Conservation (phyloP, 371 early-diverging fungal genomes). For the Rhizopus sp. region DNA sequence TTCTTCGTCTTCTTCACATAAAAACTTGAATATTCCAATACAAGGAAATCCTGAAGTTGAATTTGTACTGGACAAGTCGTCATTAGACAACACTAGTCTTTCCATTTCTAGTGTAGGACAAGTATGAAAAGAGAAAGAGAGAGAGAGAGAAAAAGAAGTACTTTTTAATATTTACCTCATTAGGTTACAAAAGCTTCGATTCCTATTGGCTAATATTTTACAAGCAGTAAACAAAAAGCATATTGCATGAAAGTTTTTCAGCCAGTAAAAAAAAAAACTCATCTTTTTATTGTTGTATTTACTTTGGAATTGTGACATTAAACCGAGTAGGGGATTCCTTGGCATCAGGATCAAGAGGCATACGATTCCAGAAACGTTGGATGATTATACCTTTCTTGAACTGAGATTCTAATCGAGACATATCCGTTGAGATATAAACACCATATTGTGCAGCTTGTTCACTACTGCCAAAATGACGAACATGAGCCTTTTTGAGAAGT, state of each 20-base stretch:
- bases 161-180: neutral
- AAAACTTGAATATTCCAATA: slow-evolving; percentile 23
- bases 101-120: too few relatives aligned
- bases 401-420: neutral
- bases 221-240: too few relatives aligned
- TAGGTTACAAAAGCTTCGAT: neutral
- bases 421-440: slow-evolving; percentile 2
- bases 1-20: slow-evolving; percentile 36
- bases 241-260: neutral
- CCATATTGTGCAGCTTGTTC: slow-evolving; percentile 42
- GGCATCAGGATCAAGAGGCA: slow-evolving; percentile 31
- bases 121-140: neutral
- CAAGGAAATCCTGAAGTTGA: slow-evolving; percentile 21
- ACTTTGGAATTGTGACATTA: neutral
- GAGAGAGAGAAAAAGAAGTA: neutral
- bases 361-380: slow-evolving; percentile 43
- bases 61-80: neutral
- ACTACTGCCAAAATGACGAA: slow-evolving; percentile 39
- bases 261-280: neutral
- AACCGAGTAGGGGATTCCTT: neutral
- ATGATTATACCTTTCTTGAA: slow-evolving; percentile 30
- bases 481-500: slow-evolving; percentile 41
- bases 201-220: neutral
- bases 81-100: too few relatives aligned
- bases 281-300: too few relatives aligned